Percentiles rank a stretch among this genome's conserved stretches.
These are phyloP conservation scores for Aspergillus alliaceus DNA, from an alignment of 2,329 filamentous ascomycete species.

Conservation along the genomic window DNA sequence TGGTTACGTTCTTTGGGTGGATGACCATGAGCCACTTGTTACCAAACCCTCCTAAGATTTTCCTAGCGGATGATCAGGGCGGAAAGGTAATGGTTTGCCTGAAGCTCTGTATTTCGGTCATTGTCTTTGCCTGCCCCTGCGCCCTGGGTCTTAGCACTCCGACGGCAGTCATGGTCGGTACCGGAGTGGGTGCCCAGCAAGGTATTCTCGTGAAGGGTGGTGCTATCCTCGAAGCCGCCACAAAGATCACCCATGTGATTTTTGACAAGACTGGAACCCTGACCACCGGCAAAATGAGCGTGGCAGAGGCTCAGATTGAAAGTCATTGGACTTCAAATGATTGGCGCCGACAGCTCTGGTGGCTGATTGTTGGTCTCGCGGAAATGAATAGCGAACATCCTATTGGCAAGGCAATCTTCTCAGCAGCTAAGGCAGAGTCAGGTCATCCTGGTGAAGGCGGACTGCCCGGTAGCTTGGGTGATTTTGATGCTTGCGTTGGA, in stretches of 20 bases:
- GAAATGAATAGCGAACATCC: conserved; percentile 97
- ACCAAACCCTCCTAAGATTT: conserved; percentile 81
- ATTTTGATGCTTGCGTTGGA: conserved; percentile 81
- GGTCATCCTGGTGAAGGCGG: conserved; percentile 69
- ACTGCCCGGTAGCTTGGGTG: conserved; percentile 79
- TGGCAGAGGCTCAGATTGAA: conserved; percentile 69
- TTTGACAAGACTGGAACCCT: conserved; percentile 96
- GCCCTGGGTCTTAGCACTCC: conserved; percentile 94
- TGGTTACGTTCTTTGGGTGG: conserved; percentile 85
- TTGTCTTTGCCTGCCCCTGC: conserved; percentile 96
- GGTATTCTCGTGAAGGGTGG: conserved; percentile 98
- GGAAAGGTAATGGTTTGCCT: conserved; percentile 95
- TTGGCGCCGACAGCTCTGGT: conserved; percentile 77
- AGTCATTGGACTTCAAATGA: conserved; percentile 68
- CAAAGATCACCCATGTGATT: conserved; percentile 84
- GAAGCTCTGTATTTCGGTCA: conserved; percentile 96
- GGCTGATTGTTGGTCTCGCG: conserved; percentile 91
- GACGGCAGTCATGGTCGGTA: conserved; percentile 98
- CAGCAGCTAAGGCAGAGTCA: conserved; percentile 72
- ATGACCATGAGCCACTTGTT: conserved; percentile 91
- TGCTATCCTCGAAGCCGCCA: conserved; percentile 84
- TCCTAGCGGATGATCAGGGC: conserved; percentile 74
- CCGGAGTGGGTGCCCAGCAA: conserved; percentile 91
- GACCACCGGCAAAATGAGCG: conserved; percentile 93
- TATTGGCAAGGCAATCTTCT: conserved; percentile 83